Evolutionary conservation across 768 basidiomycete genomes (phyloP).

Genomic region (Tulasnella sp.): DNA sequence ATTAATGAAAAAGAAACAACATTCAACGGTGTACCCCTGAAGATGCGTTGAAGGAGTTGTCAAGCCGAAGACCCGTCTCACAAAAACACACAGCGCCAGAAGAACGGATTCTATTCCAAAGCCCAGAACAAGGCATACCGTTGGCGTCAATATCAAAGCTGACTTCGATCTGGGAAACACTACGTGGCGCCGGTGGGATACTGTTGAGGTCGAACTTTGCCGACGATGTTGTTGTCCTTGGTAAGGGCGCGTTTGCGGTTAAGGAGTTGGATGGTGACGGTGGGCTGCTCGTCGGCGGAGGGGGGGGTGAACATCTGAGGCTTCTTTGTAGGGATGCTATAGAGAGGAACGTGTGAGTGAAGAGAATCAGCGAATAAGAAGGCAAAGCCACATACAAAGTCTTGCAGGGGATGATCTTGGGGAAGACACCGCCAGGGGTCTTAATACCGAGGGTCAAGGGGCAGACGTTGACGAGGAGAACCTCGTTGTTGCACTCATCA

Average conservation of each 20-base stretch:
- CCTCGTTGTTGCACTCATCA: conserved; percentile 79
- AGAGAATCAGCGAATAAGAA: not conserved
- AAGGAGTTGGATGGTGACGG: conserved; percentile 48
- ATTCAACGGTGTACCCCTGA: too few relatives aligned
- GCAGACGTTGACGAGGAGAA: conserved; percentile 58
- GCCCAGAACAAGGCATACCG: too few relatives aligned
- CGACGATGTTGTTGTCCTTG: conserved; percentile 98
- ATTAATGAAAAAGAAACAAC: conserved; percentile 30
- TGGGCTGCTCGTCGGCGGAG: conserved; percentile 87
- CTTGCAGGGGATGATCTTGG: conserved; percentile 94
- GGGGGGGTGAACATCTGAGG: too few relatives aligned
- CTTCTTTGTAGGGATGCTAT: too few relatives aligned
- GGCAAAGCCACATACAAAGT: conserved; percentile 45
- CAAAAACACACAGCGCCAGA: too few relatives aligned
- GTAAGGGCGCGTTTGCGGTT: conserved; percentile 58
- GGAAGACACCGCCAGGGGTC: conserved; percentile 94
- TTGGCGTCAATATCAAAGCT: conserved; percentile 93
- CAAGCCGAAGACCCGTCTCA: too few relatives aligned
- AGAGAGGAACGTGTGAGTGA: not conserved
- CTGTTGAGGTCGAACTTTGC: conserved; percentile 90
- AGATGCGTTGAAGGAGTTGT: too few relatives aligned
- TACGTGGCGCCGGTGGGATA: conserved; percentile 92
- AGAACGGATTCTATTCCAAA: too few relatives aligned
- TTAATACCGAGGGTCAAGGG: conserved; percentile 79
- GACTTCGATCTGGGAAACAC: conserved; percentile 95